A percentile compares a stretch with the other conserved stretches of the same genome.
These are phyloP conservation scores for Megacollybia marginata DNA, from an alignment of 768 basidiomycete genomes.

Conservation along the genomic window DNA sequence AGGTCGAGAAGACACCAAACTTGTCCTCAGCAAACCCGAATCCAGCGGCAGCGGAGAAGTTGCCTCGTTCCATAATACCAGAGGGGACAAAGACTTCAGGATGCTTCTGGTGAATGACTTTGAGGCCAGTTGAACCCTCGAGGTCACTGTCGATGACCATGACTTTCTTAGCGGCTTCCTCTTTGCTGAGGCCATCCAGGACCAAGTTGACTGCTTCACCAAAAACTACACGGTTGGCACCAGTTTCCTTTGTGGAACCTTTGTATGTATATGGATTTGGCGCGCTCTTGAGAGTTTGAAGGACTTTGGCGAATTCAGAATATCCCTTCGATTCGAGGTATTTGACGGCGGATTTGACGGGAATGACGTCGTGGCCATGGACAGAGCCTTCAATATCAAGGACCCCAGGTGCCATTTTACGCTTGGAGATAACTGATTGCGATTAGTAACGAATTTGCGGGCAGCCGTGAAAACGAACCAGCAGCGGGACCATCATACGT, in stretches of 20 bases:
- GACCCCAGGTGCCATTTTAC: constrained; percentile 60
- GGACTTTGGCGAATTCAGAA: constrained; percentile 43
- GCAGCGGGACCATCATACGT: constrained; percentile 72
- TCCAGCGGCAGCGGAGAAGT: constrained; percentile 79
- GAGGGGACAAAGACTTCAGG: constrained; percentile 82
- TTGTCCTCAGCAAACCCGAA: constrained; percentile 81
- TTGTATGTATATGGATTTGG: constrained; percentile 51
- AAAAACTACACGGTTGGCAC: constrained; percentile 77
- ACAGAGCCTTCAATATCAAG: constrained; percentile 70
- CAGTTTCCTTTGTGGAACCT: constrained; percentile 68
- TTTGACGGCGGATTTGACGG: constrained; percentile 70
- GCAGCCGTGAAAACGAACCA: constrained; percentile 24
- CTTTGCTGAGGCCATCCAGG: constrained; percentile 65
- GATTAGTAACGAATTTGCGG: neutral
- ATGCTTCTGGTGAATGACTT: constrained; percentile 83
- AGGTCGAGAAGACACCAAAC: constrained; percentile 85
- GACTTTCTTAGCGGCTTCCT: constrained; percentile 71
- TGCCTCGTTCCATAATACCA: constrained; percentile 84
- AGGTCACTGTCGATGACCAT: constrained; percentile 88
- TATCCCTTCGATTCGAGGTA: constrained; percentile 66
- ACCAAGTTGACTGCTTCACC: constrained; percentile 80
- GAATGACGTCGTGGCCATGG: constrained; percentile 83
- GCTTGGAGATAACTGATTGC: constrained; percentile 57
- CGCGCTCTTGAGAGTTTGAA: constrained; percentile 56
- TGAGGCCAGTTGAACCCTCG: constrained; percentile 86